Base-by-base conservation (phyloP, 495 filamentous ascomycete species). In the Penicillium crystallinum region DNA sequence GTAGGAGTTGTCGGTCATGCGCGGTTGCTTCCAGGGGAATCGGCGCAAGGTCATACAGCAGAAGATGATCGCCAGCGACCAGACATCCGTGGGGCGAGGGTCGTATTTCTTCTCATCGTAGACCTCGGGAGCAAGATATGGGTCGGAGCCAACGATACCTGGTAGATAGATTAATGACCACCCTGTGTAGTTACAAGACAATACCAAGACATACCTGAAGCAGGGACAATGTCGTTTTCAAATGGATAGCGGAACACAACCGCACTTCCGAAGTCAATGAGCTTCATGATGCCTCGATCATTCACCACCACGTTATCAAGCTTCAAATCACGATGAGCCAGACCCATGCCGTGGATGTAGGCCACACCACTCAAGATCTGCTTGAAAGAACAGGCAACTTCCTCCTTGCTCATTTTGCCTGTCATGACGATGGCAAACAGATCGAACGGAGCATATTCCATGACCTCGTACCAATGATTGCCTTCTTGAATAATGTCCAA, bases 361-460 rank as follows among this genome's bases (percentile, higher is more conserved):
- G 88, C 87, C n/a, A 97, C 90, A 33, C 93, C 93, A 59, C 82
- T 93, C 49, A 99, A 74, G 54, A 99, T 96, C 68, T 99, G 93
- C 59, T 96, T 79, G 63, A 96, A 97, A 44, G 83, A 84, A 67
- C 93, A 99, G 2, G 81, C 83, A 46, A 97, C 79, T 70, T 99
- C 93, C 52, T 95, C 88, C 47, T 90, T 85, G 34, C 81, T 81
- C 93, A 99, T 99, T 71, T 93, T 97, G 15, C 93, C 93, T 0
- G 93, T 97, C 93, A 99, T 99, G 55, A 99, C 93, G 54, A 95
- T 95, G 21, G 93, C 93, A 67, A 99, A 99, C 14, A 99, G 77
- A 69, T 99, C 93, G 60, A 73, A 99, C 5, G 93, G 93, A n/a
- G 91, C 95, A 66, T 95, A 97, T 64, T 99, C 93, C 93, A 99